phyloP scores from a whole-genome alignment of 192 early-diverging fungal genomes.

The Coemansia sp. region DNA sequence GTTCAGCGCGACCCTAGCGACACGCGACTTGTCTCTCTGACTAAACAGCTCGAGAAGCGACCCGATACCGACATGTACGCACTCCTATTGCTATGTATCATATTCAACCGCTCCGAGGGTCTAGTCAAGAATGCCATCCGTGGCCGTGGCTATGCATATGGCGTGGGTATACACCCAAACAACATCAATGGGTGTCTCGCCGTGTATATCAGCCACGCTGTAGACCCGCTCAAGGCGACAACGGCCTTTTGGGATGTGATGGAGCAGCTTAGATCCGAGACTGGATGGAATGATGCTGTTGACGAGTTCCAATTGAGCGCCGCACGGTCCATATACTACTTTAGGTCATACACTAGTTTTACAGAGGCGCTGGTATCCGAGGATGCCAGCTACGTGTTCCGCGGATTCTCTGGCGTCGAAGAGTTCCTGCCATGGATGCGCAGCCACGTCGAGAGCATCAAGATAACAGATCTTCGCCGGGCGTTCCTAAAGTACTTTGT shows the following conservation, averaged over 20 bases:
- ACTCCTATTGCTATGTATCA: slow-evolving; percentile 56
- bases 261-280: slow-evolving; percentile 17
- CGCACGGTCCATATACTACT: slow-evolving; percentile 29
- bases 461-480: slow-evolving; percentile 27
- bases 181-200: slow-evolving; percentile 31
- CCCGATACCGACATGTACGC: slow-evolving; percentile 35
- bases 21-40: slow-evolving; percentile 3
- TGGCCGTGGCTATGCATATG: slow-evolving; percentile 78
- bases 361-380: slow-evolving; percentile 24
- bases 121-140: slow-evolving; percentile 81
- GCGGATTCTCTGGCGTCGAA: slow-evolving; percentile 36
- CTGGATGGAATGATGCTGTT: slow-evolving; percentile 29
- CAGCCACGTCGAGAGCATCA: slow-evolving; percentile 35
- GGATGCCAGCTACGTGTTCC: slow-evolving; percentile 28
- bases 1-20: neutral
- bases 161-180: slow-evolving; percentile 39
- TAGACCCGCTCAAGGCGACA: slow-evolving; percentile 39
- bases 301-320: slow-evolving; percentile 45
- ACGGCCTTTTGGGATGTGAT: slow-evolving; percentile 44
- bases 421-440: slow-evolving; percentile 36
- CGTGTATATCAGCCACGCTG: slow-evolving; percentile 49
- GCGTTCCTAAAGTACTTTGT: slow-evolving; percentile 28
- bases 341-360: slow-evolving; percentile 22
- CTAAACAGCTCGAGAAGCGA: slow-evolving; percentile 26
- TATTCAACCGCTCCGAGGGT: slow-evolving; percentile 75